phyloP scores from a whole-genome alignment of 768 basidiomycete genomes.

The Auricularia sp. region DNA sequence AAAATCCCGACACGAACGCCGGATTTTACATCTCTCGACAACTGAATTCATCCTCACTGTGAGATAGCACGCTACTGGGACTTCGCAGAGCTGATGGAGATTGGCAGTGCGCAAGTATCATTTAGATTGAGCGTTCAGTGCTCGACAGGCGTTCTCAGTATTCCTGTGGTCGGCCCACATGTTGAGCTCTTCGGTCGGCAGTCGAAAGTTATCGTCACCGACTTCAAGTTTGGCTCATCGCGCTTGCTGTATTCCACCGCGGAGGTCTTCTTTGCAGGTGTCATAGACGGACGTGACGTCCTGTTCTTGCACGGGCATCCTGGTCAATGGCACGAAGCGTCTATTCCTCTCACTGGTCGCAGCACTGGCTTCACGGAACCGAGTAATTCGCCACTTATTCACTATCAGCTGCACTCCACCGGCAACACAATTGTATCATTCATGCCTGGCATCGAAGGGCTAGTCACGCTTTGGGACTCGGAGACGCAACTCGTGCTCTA shows the following conservation, averaged over 20 bases:
- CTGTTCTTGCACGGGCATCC: conserved; percentile 53
- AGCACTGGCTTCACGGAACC: background rate
- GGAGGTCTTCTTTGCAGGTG: conserved; percentile 54
- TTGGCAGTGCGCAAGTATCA: conserved; percentile 31
- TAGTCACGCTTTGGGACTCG: conserved; percentile 59
- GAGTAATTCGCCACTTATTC: background rate
- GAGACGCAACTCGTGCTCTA: conserved; percentile 57
- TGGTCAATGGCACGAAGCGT: conserved; percentile 43
- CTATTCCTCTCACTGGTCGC: conserved; percentile 34
- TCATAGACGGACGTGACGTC: conserved; percentile 53
- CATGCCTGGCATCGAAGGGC: conserved; percentile 44
- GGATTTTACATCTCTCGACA: conserved; percentile 68
- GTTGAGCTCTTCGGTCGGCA: conserved; percentile 61
- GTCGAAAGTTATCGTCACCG: conserved; percentile 62
- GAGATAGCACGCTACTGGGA: background rate
- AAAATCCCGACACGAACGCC: conserved; percentile 56
- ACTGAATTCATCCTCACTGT: conserved; percentile 38
- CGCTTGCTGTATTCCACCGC: conserved; percentile 62
- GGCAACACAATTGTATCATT: conserved; percentile 41
- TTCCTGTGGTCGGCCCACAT: conserved; percentile 44
- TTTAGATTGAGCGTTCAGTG: conserved; percentile 58
- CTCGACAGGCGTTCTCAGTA: conserved; percentile 36
- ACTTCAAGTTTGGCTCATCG: conserved; percentile 60
- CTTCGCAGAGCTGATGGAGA: background rate
- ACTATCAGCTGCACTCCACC: background rate